Conservation (phyloP, 73 alveolate genomes). For the Paramecium caudatum region DNA sequence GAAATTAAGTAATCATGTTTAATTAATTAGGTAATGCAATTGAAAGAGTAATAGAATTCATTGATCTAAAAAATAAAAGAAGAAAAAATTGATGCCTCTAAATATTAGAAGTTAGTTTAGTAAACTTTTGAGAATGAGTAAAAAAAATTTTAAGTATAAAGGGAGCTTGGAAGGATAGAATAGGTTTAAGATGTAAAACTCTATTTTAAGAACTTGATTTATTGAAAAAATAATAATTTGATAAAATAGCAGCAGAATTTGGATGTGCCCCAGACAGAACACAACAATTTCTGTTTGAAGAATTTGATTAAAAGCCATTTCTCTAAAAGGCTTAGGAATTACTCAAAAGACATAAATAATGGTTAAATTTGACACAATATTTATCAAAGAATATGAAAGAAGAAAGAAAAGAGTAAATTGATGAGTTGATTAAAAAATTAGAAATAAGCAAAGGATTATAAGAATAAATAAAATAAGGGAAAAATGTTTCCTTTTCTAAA, state of each 20-base stretch:
- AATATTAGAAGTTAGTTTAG: background rate
- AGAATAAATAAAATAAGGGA: slow-evolving; percentile 43
- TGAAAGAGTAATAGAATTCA: background rate
- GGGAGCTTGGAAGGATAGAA: background rate
- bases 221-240: background rate
- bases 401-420: background rate
- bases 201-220: background rate
- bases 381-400: slow-evolving; percentile 28
- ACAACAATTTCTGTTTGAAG: background rate
- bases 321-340: slow-evolving; percentile 30
- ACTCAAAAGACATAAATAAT: slow-evolving; percentile 53
- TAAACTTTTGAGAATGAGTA: background rate
- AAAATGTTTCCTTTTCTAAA: slow-evolving; percentile 1
- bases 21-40: background rate
- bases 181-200: background rate
- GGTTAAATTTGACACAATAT: slow-evolving; percentile 44
- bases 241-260: background rate
- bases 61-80: background rate
- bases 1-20: background rate
- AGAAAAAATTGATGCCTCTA: background rate
- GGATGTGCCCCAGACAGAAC: background rate
- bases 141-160: background rate
- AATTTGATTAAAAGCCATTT: slow-evolving; percentile 1
- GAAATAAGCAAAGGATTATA: slow-evolving; percentile 31
- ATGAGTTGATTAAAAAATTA: background rate